Evolutionary conservation across 495 filamentous ascomycete genomes (phyloP), one percentile per base, ranked within the genome.

Genomic region (Penicillium crystallinum): DNA sequence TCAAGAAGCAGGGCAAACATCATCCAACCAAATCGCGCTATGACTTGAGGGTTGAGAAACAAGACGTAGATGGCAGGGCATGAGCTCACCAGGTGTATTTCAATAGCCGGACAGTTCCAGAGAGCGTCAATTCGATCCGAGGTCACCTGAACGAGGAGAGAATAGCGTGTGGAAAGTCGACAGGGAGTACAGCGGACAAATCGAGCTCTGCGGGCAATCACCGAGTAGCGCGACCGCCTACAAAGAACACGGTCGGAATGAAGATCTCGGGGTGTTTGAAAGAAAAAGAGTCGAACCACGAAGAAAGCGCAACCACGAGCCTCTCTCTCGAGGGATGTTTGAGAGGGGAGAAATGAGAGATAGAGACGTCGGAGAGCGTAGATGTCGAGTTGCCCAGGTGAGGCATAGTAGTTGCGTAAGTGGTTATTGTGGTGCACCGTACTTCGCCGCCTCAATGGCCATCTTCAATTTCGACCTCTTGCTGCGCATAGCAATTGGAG

Each of bases 151-250:
- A 36, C 8, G 18, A 29, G 39, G 17, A 47, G 35, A 33, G 29
- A 18, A 46, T 21, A 31, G 34, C 7, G 31, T 45, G 19, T 47
- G 49, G 34, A 11, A 45, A 23, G 47, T 25, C 21, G 10, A 46
- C 34, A 51, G 39, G 42, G 37, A 42, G 50, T 30, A 50, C 30
- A 45, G 52, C 42, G 29, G 46, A 56, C 45, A 54, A n/a, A 35
- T 53, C 42, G 57, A 54, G 46, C 49, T 60, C 49, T 58, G 58
- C 61, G 61, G 58, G 58, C 55, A 55, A 53, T 50, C 53, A 60
- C 49, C 52, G 51, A 52, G 51, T 47, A 37, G 35, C 43, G 51
- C 54, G 55, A 62, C 56, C 41, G 52, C 42, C 36, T 53, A 38
- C 54, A 34, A 47, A 38, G 22, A 37, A 47, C 34, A 19, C 43